phyloP scores from a whole-genome alignment of 805 yeast genomes.

The Candida khao-thaluensis region DNA sequence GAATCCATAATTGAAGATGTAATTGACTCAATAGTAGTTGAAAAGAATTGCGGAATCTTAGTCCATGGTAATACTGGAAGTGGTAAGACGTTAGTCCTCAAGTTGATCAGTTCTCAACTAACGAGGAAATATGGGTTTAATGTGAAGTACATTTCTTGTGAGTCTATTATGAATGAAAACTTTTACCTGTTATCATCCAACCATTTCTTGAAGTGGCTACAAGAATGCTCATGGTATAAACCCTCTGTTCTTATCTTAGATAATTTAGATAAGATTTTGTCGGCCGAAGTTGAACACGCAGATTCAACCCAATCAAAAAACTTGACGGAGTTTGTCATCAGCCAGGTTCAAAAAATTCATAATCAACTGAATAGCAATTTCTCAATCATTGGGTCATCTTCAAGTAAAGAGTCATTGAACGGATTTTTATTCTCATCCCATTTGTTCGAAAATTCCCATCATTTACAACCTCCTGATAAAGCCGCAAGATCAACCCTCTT shows the following conservation, averaged over 20 bases:
- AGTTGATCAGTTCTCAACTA: constrained; percentile 40
- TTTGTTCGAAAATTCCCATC: constrained; percentile 60
- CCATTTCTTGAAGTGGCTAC: constrained; percentile 43
- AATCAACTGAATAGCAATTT: constrained; percentile 46
- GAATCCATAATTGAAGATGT: constrained; percentile 44
- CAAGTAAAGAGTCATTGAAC: constrained; percentile 65
- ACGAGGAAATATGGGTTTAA: constrained; percentile 40
- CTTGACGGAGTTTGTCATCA: constrained; percentile 57
- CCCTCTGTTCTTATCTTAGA: constrained; percentile 78
- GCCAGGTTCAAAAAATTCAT: constrained; percentile 44
- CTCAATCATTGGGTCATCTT: constrained; percentile 60
- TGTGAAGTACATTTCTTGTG: constrained; percentile 53
- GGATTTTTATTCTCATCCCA: constrained; percentile 63
- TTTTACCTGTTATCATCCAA: constrained; percentile 45
- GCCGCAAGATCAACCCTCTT: constrained; percentile 52
- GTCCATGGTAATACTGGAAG: constrained; percentile 76
- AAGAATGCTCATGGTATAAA: constrained; percentile 66
- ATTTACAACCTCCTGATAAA: constrained; percentile 69
- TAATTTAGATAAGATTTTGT: constrained; percentile 69
- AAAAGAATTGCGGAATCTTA: constrained; percentile 53
- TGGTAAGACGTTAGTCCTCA: constrained; percentile 67
- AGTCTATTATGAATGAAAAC: constrained; percentile 54
- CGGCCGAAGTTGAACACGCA: constrained; percentile 59
- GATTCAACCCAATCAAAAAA: constrained; percentile 65
- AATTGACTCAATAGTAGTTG: constrained; percentile 39